Evolutionary conservation across 345 rosid genomes (phyloP).

Genomic region (Brassica juncea): DNA sequence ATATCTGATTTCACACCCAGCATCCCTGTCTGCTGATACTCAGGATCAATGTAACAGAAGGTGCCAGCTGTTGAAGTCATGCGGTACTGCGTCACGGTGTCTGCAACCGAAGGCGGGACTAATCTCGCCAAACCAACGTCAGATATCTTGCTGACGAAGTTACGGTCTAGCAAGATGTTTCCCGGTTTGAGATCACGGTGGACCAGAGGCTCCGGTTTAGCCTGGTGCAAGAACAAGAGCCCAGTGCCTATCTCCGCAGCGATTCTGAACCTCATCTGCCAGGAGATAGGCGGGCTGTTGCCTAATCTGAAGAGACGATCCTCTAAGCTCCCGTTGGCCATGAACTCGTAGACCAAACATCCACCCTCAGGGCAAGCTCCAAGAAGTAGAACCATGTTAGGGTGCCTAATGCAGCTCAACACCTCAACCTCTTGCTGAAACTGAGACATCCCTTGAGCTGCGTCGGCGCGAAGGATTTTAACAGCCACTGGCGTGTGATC

Average conservation of each 20-base stretch:
- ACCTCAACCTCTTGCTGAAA: conserved; percentile 96
- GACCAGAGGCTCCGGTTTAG: conserved; percentile 88
- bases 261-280: conserved; percentile 75
- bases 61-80: conserved; percentile 96
- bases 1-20: conserved; percentile 83
- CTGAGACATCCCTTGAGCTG: conserved; percentile 95
- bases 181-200: conserved; percentile 94
- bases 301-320: conserved; percentile 73
- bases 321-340: conserved; percentile 92
- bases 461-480: conserved; percentile 87
- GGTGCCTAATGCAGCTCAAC: conserved; percentile 86
- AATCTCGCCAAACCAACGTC: conserved; percentile 92
- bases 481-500: conserved; percentile 94
- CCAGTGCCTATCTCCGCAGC: conserved; percentile 88
- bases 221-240: conserved; percentile 79
- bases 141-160: conserved; percentile 87
- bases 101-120: conserved; percentile 84
- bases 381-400: conserved; percentile 87
- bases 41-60: conserved; percentile 90
- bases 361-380: conserved; percentile 94
- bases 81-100: conserved; percentile 76
- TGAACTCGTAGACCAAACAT: conserved; percentile 84
- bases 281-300: conserved; percentile 59
- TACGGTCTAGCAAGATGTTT: conserved; percentile 80
- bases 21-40: conserved; percentile 96